Base-by-base conservation (phyloP, 2,329 filamentous ascomycete genomes). In the Aspergillus luchuensis region DNA sequence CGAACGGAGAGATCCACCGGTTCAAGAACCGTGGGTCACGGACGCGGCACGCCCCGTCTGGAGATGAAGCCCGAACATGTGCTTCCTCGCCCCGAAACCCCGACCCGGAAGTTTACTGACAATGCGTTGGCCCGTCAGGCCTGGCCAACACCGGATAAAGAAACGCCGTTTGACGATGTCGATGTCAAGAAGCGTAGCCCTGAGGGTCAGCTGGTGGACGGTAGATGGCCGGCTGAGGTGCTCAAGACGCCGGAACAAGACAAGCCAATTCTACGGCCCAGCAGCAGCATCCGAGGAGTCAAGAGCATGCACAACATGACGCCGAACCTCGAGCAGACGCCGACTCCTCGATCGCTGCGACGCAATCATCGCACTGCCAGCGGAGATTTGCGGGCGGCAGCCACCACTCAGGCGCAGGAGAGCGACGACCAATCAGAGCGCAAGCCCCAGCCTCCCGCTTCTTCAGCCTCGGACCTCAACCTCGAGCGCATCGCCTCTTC, bases 281-380 rank as follows among this genome's bases (percentile, higher is more conserved):
- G 66, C 66, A 91, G 88, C 66, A 87, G 82, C 76, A 80, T 83
- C 61, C 55, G 58, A 50, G 66, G 66, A 19, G 51, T 86, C 73
- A 55, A 58, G 52, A 68, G 67, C 52, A 48, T 85, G 74, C 57
- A 50, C 51, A 63, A 72, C 41, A 19, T 52, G 33, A 48, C 33
- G 33, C 33, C 33, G 33, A 36, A 36, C 33, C 33, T 36, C 36
- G 33, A 58, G 59, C 82, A 39, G n/a, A 59, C 30, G 30, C 54
- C 43, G 21, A 58, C 21, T 33, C 51, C 60, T 8, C 60, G 62
- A 45, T 64, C 89, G 51, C 84, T 95, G 63, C 85, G 92, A 70
- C 86, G 91, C 49, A 58, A 23, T 17, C 33, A 88, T 69, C 81
- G 84, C 53, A 84, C 82, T 74, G 72, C 88, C 76, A 93, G 90